Evolutionary conservation across 176 grass and related monocot species (phyloP), one percentile per base, ranked within the genome.

Genomic region (Aegilops bicornis): DNA sequence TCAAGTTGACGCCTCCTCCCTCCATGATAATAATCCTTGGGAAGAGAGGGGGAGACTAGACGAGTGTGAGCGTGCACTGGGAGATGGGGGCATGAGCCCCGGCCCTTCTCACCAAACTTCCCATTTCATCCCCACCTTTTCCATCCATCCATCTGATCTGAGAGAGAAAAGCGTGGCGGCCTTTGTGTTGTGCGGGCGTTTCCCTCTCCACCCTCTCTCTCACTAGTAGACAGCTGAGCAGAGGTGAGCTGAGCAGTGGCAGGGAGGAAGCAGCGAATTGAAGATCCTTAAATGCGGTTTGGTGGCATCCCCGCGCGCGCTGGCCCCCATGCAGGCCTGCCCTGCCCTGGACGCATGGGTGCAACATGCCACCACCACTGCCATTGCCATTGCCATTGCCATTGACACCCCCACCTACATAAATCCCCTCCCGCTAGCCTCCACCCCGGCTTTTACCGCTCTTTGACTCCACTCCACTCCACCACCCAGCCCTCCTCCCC

Each of bases 201-300:
- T 86, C 84, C 52, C 39, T 83, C 73, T 78, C 11, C 33, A 35
- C 33, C 6, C 32, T 5, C 32, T 36, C 36, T 7, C 36, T 37
- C 36, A 8, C 36, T 35, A 37, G 36, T 45, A 45, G 43, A 45
- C 43, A 45, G 42, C 3, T 45, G 42, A 43, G 39, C 39, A 10
- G 39, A 10, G 69, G 22, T 43, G 70, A 35, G 83, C 45, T 40
- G 82, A 73, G 60, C 82, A 82, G 77, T 65, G 86, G 78, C 82
- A 88, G 71, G 3, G 24, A 8, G 64, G 61, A 77, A 42, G 82
- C 82, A 88, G 79, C 73, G 82, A 92, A 92, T 92, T 92, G 85
- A 95, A 92, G 90, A 79, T 82, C 88, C 87, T 90, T 95, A 19
- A 92, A 95, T 95, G 93, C 19, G 79, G 90, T 92, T 90, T 88